Conservation (phyloP, 2,329 filamentous ascomycete genomes). For the Nannizziopsis barbatae region DNA sequence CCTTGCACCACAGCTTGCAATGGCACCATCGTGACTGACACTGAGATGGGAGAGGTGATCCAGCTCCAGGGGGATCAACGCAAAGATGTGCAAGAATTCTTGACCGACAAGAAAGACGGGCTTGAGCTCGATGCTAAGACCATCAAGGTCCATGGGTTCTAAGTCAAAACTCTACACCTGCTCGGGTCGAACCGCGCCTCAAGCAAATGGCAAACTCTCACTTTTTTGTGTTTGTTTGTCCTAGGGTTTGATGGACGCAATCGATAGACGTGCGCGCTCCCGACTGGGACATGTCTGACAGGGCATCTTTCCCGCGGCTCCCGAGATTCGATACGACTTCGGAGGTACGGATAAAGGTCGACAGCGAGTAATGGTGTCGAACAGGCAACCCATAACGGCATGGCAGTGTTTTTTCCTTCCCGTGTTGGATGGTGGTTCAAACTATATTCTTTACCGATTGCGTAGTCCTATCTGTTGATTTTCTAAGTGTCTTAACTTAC, state of each 20-base stretch:
- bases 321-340: not conserved
- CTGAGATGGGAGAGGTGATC: constrained; percentile 98
- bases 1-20: constrained; percentile 64
- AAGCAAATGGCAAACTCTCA: constrained; percentile 29
- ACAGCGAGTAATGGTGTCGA: constrained; percentile 35
- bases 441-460: not conserved
- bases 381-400: constrained; percentile 31
- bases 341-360: constrained; percentile 21
- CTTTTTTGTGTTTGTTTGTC: constrained; percentile 17
- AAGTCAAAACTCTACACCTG: constrained; percentile 34
- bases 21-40: constrained; percentile 96
- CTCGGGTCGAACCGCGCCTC: constrained; percentile 28
- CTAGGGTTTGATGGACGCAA: not conserved
- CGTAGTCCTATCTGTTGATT: constrained; percentile 1
- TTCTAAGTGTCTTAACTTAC: not conserved
- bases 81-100: constrained; percentile 96
- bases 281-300: not conserved
- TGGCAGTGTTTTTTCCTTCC: constrained; percentile 5
- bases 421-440: not conserved
- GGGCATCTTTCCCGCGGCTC: constrained; percentile 1
- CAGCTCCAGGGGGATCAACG: constrained; percentile 99
- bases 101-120: constrained; percentile 89
- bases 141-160: constrained; percentile 64
- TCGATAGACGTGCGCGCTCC: not conserved
- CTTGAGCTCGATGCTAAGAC: constrained; percentile 90